Conservation (phyloP, 2,329 filamentous ascomycete species). For the Arthrocladium fulminans region DNA sequence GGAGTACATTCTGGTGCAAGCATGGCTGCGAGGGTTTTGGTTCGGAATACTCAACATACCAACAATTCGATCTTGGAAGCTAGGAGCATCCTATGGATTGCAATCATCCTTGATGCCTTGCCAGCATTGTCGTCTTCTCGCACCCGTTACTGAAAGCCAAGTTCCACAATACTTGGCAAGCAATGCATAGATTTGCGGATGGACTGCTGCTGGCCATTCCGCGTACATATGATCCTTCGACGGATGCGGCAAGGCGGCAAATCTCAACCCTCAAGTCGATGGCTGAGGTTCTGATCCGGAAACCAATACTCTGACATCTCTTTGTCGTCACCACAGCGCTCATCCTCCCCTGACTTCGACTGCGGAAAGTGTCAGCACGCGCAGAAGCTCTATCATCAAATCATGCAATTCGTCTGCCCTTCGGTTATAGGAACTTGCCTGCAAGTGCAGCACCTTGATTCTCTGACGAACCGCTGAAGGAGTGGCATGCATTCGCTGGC, state of each 20-base stretch:
- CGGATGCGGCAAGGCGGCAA: constrained; percentile 34
- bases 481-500: constrained; percentile 70
- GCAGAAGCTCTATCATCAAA: constrained; percentile 60
- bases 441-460: constrained; percentile 52
- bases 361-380: constrained; percentile 58
- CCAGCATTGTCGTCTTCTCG: constrained; percentile 52
- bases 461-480: constrained; percentile 53
- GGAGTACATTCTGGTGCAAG: constrained; percentile 44
- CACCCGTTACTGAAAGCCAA: constrained; percentile 55
- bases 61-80: too few species aligned
- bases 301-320: constrained; percentile 60
- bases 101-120: constrained; percentile 50
- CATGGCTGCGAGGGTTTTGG: background rate
- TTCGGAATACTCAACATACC: too few species aligned
- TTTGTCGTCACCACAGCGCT: constrained; percentile 55
- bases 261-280: constrained; percentile 27
- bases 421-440: constrained; percentile 53
- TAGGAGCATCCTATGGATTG: constrained; percentile 46
- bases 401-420: constrained; percentile 64
- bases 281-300: constrained; percentile 34
- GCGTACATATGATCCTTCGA: constrained; percentile 51
- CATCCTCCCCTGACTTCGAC: constrained; percentile 62
- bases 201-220: constrained; percentile 56
- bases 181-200: constrained; percentile 66
- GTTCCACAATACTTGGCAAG: constrained; percentile 61